Conservation (phyloP, 2,329 filamentous ascomycete species). For the Trichoderma atrobrunneum region DNA sequence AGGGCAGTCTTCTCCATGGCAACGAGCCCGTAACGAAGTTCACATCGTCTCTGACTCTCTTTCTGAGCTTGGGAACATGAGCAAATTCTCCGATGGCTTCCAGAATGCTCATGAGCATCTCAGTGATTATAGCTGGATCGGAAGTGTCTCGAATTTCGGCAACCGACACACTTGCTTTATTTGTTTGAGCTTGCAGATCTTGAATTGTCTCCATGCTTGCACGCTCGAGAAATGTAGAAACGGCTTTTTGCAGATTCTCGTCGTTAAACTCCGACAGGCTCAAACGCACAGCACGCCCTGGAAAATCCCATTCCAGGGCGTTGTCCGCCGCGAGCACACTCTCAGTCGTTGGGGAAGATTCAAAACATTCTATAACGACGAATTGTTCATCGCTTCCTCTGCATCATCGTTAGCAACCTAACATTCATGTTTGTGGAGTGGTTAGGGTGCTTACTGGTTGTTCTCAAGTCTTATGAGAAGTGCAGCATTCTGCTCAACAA, state of each 20-base stretch:
- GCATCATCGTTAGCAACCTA: neutral
- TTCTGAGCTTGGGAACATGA: constrained; percentile 45
- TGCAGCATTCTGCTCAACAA: constrained; percentile 33
- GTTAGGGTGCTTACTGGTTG: constrained; percentile 20
- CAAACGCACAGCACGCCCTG: constrained; percentile 49
- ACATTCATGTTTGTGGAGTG: neutral
- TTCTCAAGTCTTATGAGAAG: constrained; percentile 27
- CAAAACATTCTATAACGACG: constrained; percentile 55
- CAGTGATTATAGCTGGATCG: neutral
- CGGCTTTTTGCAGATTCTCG: constrained; percentile 42
- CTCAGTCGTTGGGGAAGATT: constrained; percentile 56
- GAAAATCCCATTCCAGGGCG: constrained; percentile 60
- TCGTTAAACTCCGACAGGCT: constrained; percentile 32
- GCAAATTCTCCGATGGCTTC: neutral
- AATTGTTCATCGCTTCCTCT: constrained; percentile 18
- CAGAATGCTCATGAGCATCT: constrained; percentile 14
- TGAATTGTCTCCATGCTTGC: constrained; percentile 53
- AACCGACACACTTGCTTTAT: constrained; percentile 53
- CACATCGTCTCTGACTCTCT: constrained; percentile 56
- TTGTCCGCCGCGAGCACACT: constrained; percentile 49
- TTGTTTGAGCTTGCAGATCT: constrained; percentile 48
- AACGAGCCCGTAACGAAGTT: neutral
- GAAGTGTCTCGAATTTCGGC: constrained; percentile 43
- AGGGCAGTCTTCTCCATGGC: constrained; percentile 16
- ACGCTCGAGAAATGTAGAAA: constrained; percentile 55